phyloP scores from a whole-genome alignment of 2,329 filamentous ascomycete species.

The Ustulina deusta region DNA sequence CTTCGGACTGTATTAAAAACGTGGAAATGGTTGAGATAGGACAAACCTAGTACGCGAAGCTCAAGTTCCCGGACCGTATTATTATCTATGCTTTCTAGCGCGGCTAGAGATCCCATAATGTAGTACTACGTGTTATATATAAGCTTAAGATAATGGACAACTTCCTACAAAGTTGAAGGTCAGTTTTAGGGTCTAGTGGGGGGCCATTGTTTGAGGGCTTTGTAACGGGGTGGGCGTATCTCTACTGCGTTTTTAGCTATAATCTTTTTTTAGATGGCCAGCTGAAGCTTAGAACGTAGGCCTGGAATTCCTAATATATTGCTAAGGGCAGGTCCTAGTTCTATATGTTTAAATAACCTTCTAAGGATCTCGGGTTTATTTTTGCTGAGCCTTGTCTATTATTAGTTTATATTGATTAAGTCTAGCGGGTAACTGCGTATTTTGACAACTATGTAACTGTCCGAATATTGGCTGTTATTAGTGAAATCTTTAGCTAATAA shows the following conservation, averaged over 20 bases:
- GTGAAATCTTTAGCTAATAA: slow-evolving; percentile 9
- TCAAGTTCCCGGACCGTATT: slow-evolving; percentile 18
- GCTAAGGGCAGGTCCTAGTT: slow-evolving; percentile 1
- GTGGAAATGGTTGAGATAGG: slow-evolving; percentile 3
- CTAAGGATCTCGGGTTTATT: slow-evolving; percentile 19
- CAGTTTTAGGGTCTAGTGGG: too few relatives aligned
- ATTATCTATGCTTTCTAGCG: slow-evolving; percentile 17
- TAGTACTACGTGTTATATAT: slow-evolving; percentile 20
- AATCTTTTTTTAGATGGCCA: slow-evolving; percentile 28
- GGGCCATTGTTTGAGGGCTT: too few relatives aligned
- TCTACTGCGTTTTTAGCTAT: slow-evolving; percentile 15
- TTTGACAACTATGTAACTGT: slow-evolving; percentile 18
- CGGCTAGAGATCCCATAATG: slow-evolving; percentile 17
- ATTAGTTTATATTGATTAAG: slow-evolving; percentile 12
- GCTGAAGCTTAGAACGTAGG: slow-evolving; percentile 5
- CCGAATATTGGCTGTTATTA: neutral
- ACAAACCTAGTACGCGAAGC: slow-evolving; percentile 2
- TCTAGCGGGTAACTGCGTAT: slow-evolving; percentile 14
- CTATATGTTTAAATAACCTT: neutral
- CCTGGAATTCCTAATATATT: neutral
- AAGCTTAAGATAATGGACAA: slow-evolving; percentile 22
- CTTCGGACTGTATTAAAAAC: neutral
- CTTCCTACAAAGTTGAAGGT: slow-evolving; percentile 27
- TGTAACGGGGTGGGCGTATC: too few relatives aligned
- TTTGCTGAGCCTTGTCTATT: slow-evolving; percentile 19